Base-by-base conservation (phyloP, 345 rosid genomes). In the Gossypium raimondii region DNA sequence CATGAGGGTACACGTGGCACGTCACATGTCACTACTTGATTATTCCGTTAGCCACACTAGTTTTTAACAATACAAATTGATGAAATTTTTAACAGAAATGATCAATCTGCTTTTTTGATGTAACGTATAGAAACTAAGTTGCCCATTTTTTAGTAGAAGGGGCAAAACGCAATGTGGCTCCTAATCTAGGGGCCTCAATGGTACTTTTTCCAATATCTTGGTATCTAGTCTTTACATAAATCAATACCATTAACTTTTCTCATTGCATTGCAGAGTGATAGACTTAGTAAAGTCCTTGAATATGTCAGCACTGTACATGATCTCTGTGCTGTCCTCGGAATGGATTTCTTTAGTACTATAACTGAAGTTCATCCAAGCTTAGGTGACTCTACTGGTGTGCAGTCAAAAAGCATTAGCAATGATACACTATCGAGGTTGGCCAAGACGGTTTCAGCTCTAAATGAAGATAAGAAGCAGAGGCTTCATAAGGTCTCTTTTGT, bases 321-420 rank as follows among this genome's bases (percentile, higher is more conserved):
- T 82, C 92, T 95, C 59, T 95, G 97, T 76, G 84, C 88, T 50
- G 99, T 90, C 51, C 94, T 95, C 60, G 94, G 96, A 43, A 83
- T 95, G 91, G 99, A 93, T 79, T 93, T 95, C 82, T 84, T 90
- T 74, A 78, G 87, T 72, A 86, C 96, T 3, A 84, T 94, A 70
- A 89, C 89, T 41, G 94, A 91, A 78, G 98, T 92, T 83, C 97
- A 94, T 83, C 96, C 98, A 13, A 94, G 98, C 90, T 88, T 94
- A 80, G 88, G 85, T 86, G 98, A 90, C 73, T 83, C 89, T 1
- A 78, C 79, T 61, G 79, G 78, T 78, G 81, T 77, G 77, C 93
- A 90, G 73, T 85, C 93, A 43, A 92, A 88, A 84, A 94, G 98
- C 88, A 94, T 94, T 55, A 91, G 98, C 89, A 90, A 94, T 77